Base-by-base conservation (phyloP, 345 rosid genomes). In the Clarkia xantiana region DNA sequence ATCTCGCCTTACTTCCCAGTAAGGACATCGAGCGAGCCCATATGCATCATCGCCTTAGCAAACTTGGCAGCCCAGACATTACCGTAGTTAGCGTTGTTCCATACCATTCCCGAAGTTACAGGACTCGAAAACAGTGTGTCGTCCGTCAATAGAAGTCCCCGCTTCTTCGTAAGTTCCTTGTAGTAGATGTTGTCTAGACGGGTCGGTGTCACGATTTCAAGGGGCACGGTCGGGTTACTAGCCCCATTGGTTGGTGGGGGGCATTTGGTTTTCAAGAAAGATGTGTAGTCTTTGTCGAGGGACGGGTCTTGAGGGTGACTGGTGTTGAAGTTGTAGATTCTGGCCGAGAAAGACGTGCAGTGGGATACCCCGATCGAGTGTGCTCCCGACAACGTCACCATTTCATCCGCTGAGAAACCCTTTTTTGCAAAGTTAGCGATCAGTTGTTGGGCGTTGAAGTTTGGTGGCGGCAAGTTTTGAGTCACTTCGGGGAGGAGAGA, bases 91-190 rank as follows among this genome's bases (percentile, higher is more conserved):
- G 71, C 79, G 39, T 70, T 55, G 4, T 45, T 17, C 49, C 29
- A 2, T 39, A 74, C 76, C 49, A 52, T 54, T 11, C 15, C 12
- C 4, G 64, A 10, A n/a, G n/a, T n/a, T n/a, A n/a, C n/a, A n/a
- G n/a, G n/a, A n/a, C n/a, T n/a, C n/a, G n/a, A n/a, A n/a, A 0
- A 49, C 56, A 77, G 44, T 2, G 72, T 65, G 54, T 74, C 68
- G 29, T 78, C 76, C 0, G 80, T 69, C n/a, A 64, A 59, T 47
- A 78, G 56, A 18, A 78, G 10, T 11, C 77, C 80, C 0, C 71
- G 62, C 10, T 41, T 15, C 1, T 15, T 42, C 48, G 2, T 54
- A 57, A 74, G 41, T 1, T 62, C 70, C 3, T n/a, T 4, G 56
- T 69, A 74, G 63, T 67, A 77, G 64, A 23, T 56, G 56, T 62